Conservation (phyloP, 2,329 filamentous ascomycete genomes). For the Chaetoscypha palmicola region DNA sequence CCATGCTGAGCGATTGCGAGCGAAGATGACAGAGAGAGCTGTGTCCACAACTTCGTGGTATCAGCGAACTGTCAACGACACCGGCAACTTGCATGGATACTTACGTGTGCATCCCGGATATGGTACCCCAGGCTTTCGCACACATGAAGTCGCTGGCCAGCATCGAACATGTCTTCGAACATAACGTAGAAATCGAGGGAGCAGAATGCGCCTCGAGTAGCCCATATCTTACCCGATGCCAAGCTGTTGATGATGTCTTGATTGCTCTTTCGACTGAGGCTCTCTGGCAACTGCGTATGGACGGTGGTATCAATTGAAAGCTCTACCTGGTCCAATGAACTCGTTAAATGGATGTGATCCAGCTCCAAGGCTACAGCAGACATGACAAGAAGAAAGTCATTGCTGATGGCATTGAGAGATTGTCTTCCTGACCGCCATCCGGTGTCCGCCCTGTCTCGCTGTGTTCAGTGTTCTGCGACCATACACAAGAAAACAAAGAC, state of each 20-base stretch:
- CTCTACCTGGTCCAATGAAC: conserved; percentile 10
- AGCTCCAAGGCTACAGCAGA: conserved; percentile 2
- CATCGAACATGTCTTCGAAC: conserved; percentile 15
- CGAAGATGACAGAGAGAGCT: conserved; percentile 19
- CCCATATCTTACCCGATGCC: conserved; percentile 23
- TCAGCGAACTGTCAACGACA: conserved; percentile 6
- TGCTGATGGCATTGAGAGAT: background rate
- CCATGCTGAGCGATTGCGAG: conserved; percentile 9
- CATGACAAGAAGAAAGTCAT: background rate
- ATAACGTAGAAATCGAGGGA: conserved; percentile 17
- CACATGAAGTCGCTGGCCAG: background rate
- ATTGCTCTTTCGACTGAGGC: background rate
- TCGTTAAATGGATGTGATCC: conserved; percentile 13
- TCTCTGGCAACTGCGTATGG: conserved; percentile 7
- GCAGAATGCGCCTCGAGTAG: conserved; percentile 17
- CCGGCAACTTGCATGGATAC: background rate
- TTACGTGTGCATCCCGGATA: conserved; percentile 21
- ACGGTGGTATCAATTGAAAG: conserved; percentile 12
- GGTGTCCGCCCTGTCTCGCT: background rate
- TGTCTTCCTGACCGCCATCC: background rate
- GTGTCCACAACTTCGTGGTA: conserved; percentile 22
- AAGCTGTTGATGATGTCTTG: conserved; percentile 12
- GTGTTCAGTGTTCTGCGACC: background rate
- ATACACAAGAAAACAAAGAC: no score
- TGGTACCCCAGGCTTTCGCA: conserved; percentile 15